phyloP scores from a whole-genome alignment of 352 stramenopile species.

The Thraustochytrium striatum region DNA sequence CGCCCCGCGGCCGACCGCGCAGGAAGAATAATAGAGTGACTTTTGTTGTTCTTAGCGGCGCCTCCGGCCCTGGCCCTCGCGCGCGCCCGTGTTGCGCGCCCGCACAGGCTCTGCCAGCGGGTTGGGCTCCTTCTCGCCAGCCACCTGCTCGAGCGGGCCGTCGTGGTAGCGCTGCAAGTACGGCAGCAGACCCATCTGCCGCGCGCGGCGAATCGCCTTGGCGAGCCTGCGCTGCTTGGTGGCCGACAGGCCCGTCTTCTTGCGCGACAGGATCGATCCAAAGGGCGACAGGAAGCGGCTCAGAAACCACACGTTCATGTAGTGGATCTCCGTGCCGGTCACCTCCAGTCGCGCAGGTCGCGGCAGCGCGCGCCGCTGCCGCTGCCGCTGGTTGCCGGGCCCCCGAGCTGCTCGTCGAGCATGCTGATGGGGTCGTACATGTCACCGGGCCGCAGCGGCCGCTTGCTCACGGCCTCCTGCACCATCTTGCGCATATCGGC shows the following conservation, averaged over 20 bases:
- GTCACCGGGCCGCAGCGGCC: background rate
- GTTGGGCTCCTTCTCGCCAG: constrained; percentile 5
- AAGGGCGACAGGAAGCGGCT: constrained; percentile 26
- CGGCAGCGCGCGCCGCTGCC: background rate
- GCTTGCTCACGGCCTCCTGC: background rate
- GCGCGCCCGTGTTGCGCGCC: background rate
- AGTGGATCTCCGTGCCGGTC: constrained; percentile 39
- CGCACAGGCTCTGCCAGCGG: background rate
- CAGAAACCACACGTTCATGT: constrained; percentile 32
- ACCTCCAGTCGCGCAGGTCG: background rate
- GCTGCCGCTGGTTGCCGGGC: background rate
- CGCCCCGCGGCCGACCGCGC: too few species aligned
- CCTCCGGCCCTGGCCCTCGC: background rate
- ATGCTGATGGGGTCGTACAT: constrained; percentile 19
- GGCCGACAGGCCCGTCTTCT: constrained; percentile 36
- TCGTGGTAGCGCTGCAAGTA: constrained; percentile 41
- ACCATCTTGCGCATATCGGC: background rate
- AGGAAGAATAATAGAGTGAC: too few species aligned
- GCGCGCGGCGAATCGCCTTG: constrained; percentile 23
- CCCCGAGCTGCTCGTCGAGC: background rate
- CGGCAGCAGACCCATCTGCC: constrained; percentile 46
- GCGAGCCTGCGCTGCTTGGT: constrained; percentile 44
- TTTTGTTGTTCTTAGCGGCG: too few species aligned
- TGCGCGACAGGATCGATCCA: constrained; percentile 41
- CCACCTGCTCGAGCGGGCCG: constrained; percentile 29